Evolutionary conservation across 208 protist genomes (phyloP), one percentile per base, ranked within the genome.

Genomic region (Trypanosomatidae sp.): DNA sequence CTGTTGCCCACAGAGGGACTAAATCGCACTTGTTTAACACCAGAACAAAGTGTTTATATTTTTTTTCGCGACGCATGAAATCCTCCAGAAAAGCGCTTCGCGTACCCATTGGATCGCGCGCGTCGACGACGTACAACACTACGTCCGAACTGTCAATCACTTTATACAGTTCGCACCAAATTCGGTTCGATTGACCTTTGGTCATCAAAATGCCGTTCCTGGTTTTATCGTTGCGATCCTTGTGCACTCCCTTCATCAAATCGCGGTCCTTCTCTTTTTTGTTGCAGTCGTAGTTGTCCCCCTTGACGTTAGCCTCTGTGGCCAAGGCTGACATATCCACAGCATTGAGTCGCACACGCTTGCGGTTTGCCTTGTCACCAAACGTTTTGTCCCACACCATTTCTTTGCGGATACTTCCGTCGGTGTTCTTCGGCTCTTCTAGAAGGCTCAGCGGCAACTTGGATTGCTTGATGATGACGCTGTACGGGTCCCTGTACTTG

Each of bases 11-110:
- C 1, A 98, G 98, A 12, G 99, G 99, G 8, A 99, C 95, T 17
- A 99, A 88, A 86, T 99, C 99, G 83, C 98, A 99, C 91, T 99
- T 99, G 93, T 99, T 99, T 4, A 99, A 82, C n/a, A 99, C 80
- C 39, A 99, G 97, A 8, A 99, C 87, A 70, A 99, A 94, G 76
- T 99, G 99, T 79, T 99, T 99, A 90, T 99, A 99, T 67, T 95
- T 95, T 66, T 93, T 97, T 65, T 99, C 97, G 66, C 95, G 97
- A 28, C 95, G 92, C 73, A 99, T 89, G 73, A 94, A 98, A 52
- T 98, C 86, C 72, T 99, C 97, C 50, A 99, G 71, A 74, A 97
- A 97, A 10, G 77, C 58, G 50, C 92, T 99, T 15, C 99, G 89
- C 12, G 99, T 99, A 5, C 99, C 99, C 72, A 99, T 85, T 50